Evolutionary conservation across 108 stramenopile genomes (phyloP), one percentile per base, ranked within the genome.

Genomic region (Cyclotella distinguenda): DNA sequence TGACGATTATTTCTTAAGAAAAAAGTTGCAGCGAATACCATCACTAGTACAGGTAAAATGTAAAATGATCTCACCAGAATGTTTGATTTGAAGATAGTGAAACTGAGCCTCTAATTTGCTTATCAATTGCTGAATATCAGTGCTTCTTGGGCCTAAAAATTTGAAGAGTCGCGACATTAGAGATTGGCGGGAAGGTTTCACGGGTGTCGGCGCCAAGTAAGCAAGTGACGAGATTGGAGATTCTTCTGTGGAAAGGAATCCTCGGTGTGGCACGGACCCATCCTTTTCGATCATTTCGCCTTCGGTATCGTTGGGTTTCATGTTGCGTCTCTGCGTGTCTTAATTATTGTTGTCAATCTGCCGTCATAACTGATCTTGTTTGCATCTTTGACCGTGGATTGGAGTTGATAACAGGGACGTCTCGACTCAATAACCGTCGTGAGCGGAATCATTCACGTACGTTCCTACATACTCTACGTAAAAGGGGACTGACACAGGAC

Each of bases 51-150:
- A n/a, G n/a, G n/a, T n/a, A n/a, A n/a, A n/a, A n/a, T n/a, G n/a
- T 4, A 44, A 48, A 48, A 34, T 1, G 36, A 62, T 6, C 54
- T 72, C 46, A 34, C 61, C 40, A 26, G 23, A 39, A 39, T 47
- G 28, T 38, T 34, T 55, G 0, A 56, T 40, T 34, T 63, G 60
- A 60, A 76, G 63, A 13, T 43, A 35, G 31, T 63, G 21, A 35
- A 76, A 68, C 52, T 76, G 74, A 1, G 27, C 55, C 55, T 76
- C 60, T 47, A 76, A 76, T 38, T 76, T 76, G 25, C 32, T 18
- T 22, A 76, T 42, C 11, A 76, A 31, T 40, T 56, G 60, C 32
- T 68, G 60, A 4, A 67, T 51, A 39, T 74, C 74, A 4, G 74
- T 58, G 1, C 38, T 30, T 45, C 66, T 25, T 23, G 74, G 74